Percentiles rank a stretch among this genome's conserved stretches.
These are phyloP conservation scores for Boletus subluridellus DNA, from an alignment of 1,284 basidiomycete genomes.

Conservation along the genomic window DNA sequence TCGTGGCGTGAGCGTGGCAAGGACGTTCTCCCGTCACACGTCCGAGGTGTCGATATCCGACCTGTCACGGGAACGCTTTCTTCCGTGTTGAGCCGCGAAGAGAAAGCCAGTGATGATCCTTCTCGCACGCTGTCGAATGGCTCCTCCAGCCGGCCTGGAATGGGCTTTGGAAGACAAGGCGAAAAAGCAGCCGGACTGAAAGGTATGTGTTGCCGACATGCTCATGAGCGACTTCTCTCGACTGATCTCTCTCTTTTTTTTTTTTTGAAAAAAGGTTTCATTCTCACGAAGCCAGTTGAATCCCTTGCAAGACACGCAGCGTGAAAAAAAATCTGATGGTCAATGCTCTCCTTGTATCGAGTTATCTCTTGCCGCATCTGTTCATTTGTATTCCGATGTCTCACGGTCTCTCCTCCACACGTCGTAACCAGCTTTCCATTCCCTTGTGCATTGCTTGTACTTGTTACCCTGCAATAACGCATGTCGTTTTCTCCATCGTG, in stretches of 20 bases:
- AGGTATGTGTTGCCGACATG: constrained; percentile 36
- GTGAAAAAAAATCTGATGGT: constrained; percentile 3
- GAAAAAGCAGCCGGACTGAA: constrained; percentile 67
- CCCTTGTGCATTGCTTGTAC: constrained; percentile 13
- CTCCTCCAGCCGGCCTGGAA: constrained; percentile 42
- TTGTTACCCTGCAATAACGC: background rate
- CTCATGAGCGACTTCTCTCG: background rate
- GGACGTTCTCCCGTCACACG: constrained; percentile 53
- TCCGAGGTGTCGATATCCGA: constrained; percentile 20
- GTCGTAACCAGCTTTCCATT: constrained; percentile 8
- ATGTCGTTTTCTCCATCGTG: background rate
- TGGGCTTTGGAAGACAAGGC: constrained; percentile 76
- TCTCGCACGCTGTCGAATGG: constrained; percentile 10
- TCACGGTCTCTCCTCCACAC: background rate
- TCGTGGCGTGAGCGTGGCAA: constrained; percentile 62
- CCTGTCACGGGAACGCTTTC: constrained; percentile 15
- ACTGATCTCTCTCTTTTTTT: background rate
- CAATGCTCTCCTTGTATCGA: constrained; percentile 2
- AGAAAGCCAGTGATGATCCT: background rate
- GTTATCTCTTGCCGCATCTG: background rate
- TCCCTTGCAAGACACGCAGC: constrained; percentile 42
- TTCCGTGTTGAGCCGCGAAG: constrained; percentile 9
- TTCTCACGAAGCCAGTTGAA: constrained; percentile 54
- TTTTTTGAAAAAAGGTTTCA: constrained; percentile 36
- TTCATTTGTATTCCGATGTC: constrained; percentile 2